phyloP scores from a whole-genome alignment of 345 rosid species.

The Ceriops tagal region DNA sequence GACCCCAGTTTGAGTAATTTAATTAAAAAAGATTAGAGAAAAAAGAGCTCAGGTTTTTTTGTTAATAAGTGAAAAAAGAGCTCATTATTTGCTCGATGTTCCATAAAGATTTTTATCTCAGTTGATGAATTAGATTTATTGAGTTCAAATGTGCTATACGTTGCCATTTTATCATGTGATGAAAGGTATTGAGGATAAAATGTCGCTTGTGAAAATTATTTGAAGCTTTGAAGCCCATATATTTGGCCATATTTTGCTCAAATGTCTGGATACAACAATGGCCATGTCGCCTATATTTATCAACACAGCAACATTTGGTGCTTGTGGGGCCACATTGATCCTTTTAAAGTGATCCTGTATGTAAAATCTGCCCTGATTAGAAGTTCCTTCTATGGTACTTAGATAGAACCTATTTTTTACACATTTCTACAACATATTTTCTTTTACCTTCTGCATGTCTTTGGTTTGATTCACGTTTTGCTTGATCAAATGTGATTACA shows the following conservation, averaged over 20 bases:
- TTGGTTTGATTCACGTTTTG: conserved; percentile 5
- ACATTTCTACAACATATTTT: too few relatives aligned
- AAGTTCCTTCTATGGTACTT: too few relatives aligned
- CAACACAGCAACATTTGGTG: neutral
- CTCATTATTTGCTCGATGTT: too few relatives aligned
- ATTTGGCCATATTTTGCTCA: neutral
- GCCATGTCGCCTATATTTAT: neutral
- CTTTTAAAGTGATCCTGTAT: too few relatives aligned
- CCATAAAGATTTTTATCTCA: too few relatives aligned
- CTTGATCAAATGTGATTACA: conserved; percentile 29
- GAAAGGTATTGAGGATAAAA: neutral
- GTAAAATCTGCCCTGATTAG: too few relatives aligned
- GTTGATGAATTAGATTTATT: neutral
- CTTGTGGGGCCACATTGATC: too few relatives aligned
- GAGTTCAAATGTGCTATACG: neutral
- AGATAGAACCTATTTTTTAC: too few relatives aligned
- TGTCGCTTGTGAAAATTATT: neutral
- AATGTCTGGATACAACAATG: neutral
- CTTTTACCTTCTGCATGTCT: neutral
- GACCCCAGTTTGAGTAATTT: too few relatives aligned
- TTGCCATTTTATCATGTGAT: neutral
- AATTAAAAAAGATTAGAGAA: too few relatives aligned
- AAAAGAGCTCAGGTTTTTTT: too few relatives aligned
- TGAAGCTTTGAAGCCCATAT: neutral
- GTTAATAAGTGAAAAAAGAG: too few relatives aligned